Base-by-base conservation (phyloP, 2,329 filamentous ascomycete genomes). In the Microsporum canis region DNA sequence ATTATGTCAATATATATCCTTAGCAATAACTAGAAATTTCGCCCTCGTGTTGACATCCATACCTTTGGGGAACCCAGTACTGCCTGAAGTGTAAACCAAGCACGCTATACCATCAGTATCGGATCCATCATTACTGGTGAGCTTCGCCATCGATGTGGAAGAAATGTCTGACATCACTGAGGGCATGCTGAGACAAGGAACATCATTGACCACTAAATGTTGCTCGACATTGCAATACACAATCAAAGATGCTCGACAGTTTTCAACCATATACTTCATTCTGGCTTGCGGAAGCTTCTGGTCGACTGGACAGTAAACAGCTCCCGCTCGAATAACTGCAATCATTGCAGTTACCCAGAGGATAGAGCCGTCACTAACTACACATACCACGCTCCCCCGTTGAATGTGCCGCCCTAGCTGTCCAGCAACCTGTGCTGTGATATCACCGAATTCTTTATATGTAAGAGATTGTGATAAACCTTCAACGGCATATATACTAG, bases 281-380 rank as follows among this genome's bases (percentile, higher is more conserved):
- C 57, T 59, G 6, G 43, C 57, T 12, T n/a, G n/a, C 5, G 57
- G 57, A 29, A 60, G 58, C 31, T 34, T 53, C 17, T 34, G 27
- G 31, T 60, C 58, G 23, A 60, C 23, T 51, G 58, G 58, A 38
- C 58, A 60, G 14, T 60, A 60, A 34, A 27, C 51, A 23, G 23
- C 58, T 5, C 58, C 58, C 10, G 43, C 58, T 38, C 27, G 49
- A 12, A 60, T 36, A 38, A 36, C 33, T 2, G 14, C 17, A 17
- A 51, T 51, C n/a, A 53, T 53, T 6, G 27, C 58, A 17, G 38
- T 31, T 23, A 60, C 14, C 58, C 58, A 60, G 3, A 17, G 10
- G 10, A 60, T 4, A 2, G 58, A 60, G 17, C 58, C 29, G 8
- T 60, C 58, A 17, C 39, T n/a, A n/a, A 43, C 17, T 6, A 43